Percentiles rank a stretch among this genome's conserved stretches.
Evolutionary conservation across 129 eudicot genomes (phyloP).

Genomic region (Pulicaria dysenterica): DNA sequence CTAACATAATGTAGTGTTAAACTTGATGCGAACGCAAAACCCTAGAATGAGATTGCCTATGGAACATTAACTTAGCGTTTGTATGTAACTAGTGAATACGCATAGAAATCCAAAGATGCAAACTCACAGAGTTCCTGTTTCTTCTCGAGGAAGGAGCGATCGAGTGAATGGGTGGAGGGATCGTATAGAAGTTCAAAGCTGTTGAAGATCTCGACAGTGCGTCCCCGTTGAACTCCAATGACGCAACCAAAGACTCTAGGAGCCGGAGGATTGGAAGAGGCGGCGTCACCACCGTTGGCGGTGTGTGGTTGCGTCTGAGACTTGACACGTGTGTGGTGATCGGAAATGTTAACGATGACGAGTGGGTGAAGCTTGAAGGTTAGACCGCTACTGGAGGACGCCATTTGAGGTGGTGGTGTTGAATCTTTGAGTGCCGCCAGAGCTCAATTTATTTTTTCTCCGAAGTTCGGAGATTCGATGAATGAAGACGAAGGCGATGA

Average conservation of each 20-base stretch:
- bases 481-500: background rate
- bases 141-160: constrained; percentile 81
- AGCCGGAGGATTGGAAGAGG: constrained; percentile 18
- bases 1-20: background rate
- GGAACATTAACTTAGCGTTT: background rate
- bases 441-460: background rate
- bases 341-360: constrained; percentile 90
- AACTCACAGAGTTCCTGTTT: constrained; percentile 96
- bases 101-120: background rate
- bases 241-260: constrained; percentile 90
- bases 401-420: constrained; percentile 42
- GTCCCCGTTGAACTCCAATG: constrained; percentile 90
- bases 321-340: constrained; percentile 86
- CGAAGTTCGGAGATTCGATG: background rate
- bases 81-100: background rate
- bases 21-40: constrained; percentile 7
- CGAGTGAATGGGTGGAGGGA: constrained; percentile 60
- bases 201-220: constrained; percentile 95
- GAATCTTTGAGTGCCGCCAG: constrained; percentile 31
- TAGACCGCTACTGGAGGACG: constrained; percentile 85
- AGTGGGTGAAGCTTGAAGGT: constrained; percentile 98
- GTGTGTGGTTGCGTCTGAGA: constrained; percentile 57
- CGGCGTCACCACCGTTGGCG: constrained; percentile 40
- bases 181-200: constrained; percentile 89
- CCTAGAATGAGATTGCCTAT: constrained; percentile 9